Conservation (phyloP, 192 early-diverging fungal species). For the Backusella australiensis region DNA sequence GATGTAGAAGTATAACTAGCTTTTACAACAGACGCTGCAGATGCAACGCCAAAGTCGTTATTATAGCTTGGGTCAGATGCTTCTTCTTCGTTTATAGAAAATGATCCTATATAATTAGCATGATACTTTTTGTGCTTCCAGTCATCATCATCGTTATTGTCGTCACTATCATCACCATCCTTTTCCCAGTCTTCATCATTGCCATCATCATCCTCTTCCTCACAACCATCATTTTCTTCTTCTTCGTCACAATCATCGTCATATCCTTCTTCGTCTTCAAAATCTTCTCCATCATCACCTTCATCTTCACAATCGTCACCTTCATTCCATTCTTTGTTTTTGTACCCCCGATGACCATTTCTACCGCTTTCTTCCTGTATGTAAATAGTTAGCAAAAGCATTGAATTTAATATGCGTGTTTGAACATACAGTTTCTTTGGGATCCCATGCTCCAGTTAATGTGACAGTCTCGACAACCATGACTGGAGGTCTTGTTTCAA, state of each 20-base stretch:
- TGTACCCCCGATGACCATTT: background rate
- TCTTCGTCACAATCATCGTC: background rate
- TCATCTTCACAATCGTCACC: background rate
- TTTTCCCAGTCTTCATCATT: background rate
- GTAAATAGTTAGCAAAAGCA: background rate
- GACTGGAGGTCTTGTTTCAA: conserved; percentile 20
- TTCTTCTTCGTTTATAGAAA: background rate
- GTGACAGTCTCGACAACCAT: conserved; percentile 10
- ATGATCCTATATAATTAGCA: background rate
- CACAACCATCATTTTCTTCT: background rate
- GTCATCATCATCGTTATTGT: background rate
- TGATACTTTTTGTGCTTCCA: background rate
- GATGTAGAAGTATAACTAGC: background rate
- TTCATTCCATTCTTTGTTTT: background rate
- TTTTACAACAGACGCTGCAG: background rate
- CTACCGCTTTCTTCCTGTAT: background rate
- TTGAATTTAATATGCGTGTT: background rate
- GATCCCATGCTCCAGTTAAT: background rate
- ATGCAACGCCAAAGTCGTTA: background rate
- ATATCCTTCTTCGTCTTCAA: background rate
- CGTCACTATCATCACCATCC: background rate
- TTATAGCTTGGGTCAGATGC: background rate
- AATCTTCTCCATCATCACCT: background rate
- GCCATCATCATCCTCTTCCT: background rate
- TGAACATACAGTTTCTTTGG: background rate